Evolutionary conservation across 2,329 filamentous ascomycete species (phyloP), one percentile per base, ranked within the genome.

Genomic region (Alternaria panax): DNA sequence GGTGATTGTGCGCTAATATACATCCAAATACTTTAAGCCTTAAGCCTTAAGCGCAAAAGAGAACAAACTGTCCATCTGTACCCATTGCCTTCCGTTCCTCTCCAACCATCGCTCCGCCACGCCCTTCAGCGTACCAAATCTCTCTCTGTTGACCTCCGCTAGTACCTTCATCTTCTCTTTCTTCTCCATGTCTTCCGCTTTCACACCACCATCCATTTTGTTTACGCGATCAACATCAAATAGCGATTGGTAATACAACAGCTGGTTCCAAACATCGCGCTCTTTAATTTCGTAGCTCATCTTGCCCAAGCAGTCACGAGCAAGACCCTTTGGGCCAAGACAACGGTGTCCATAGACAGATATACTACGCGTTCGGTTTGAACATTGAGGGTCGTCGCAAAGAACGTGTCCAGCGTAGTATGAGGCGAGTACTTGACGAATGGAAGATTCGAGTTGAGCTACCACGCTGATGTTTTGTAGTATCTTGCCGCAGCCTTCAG

Each of bases 341-440:
- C 95, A 99, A 50, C 93, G 88, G 61, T 90, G 88, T 45, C 95
- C 95, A 76, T 96, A 97, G 38, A 99, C 95, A 70, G 88, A 92
- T 84, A 98, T 93, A 76, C 97, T 92, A 48, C 94, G 87, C 2
- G 95, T 98, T 57, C 92, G 90, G 73, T 89, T 91, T 27, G 90
- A 91, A 78, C 95, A 99, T 32, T 91, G 88, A 2, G 91, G 82
- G 77, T 99, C 95, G 76, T 97, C 91, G 78, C 95, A 99, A 38
- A 92, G 84, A 6, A 99, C 86, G 89, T 92, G 96, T 60, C 89
- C 93, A 73, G 96, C 91, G 78, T 99, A 98, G 83, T 99, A 99
- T 47, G 87, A 87, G 9, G 91, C 85, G 7, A 92, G 91, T 69
- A 93, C 87, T 32, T 85, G 82, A 47, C 95, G 90, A 66, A 98